Evolutionary conservation across 2,329 filamentous ascomycete species (phyloP).

Genomic region (Epichloe festucae): DNA sequence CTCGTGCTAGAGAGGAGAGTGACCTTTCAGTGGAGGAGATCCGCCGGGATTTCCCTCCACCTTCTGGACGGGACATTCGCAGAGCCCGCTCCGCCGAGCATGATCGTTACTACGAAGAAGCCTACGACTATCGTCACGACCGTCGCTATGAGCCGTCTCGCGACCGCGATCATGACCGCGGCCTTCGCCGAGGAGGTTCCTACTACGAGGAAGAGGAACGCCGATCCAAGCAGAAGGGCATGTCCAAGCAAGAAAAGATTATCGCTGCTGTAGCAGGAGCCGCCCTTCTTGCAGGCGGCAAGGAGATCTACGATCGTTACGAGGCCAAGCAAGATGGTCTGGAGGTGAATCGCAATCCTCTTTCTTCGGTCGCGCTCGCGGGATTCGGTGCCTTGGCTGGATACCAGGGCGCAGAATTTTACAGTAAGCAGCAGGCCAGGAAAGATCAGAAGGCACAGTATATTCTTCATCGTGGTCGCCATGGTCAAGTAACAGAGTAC

Average conservation of each 20-base stretch:
- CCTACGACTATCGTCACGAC: slow-evolving; percentile 34
- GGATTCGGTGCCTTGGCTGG: slow-evolving; percentile 51
- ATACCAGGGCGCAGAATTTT: slow-evolving; percentile 50
- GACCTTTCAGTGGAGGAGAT: slow-evolving; percentile 70
- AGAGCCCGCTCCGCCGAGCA: slow-evolving; percentile 53
- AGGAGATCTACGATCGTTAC: slow-evolving; percentile 52
- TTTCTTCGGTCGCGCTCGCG: slow-evolving; percentile 47
- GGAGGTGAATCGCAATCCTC: slow-evolving; percentile 42
- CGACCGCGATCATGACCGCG: slow-evolving; percentile 23
- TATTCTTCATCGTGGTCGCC: slow-evolving; percentile 39
- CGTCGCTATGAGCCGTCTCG: slow-evolving; percentile 21
- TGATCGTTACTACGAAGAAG: slow-evolving; percentile 39
- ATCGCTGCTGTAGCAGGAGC: slow-evolving; percentile 53
- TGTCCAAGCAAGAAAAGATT: slow-evolving; percentile 53
- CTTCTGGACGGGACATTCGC: slow-evolving; percentile 37
- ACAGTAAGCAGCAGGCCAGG: slow-evolving; percentile 47
- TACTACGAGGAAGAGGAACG: slow-evolving; percentile 48
- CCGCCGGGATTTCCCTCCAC: slow-evolving; percentile 70
- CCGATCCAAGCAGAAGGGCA: slow-evolving; percentile 29
- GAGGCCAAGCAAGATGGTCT: slow-evolving; percentile 38
- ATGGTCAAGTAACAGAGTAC: slow-evolving; percentile 39
- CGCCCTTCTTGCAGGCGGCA: slow-evolving; percentile 50
- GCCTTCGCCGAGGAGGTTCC: slow-evolving; percentile 31
- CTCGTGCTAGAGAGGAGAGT: slow-evolving; percentile 56
- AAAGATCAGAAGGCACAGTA: slow-evolving; percentile 42